Evolutionary conservation across 441 rosid species (phyloP), one percentile per base, ranked within the genome.

Genomic region (Kokia cookei): DNA sequence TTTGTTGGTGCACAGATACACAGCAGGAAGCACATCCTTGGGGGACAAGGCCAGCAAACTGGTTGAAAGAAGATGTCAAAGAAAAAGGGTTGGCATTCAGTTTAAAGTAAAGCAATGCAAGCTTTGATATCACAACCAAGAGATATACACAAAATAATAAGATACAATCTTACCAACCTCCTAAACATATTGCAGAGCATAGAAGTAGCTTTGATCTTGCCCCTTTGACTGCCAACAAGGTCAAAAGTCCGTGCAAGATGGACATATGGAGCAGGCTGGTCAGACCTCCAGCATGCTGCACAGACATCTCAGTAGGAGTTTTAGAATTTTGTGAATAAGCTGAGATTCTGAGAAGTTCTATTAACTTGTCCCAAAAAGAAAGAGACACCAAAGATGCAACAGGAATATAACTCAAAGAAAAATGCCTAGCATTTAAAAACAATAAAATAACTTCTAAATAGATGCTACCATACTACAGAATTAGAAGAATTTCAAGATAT

Each of bases 151-250:
- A 37, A 73, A 76, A 14, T 63, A 67, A 53, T 4, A 37, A 32
- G 0, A 26, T 29, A 14, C n/a, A 17, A 47, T 37, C 19, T 35
- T 5, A 51, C 65, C 61, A 54, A 91, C 98, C 98, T 92, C 86
- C 97, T 86, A 80, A 94, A 92, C 97, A 94, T 92, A 81, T 92
- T 94, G 87, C 97, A 89, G 73, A 94, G 84, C 89, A 91, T 89
- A 70, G 91, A 85, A 77, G 86, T 87, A 80, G 93, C 93, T 85
- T 89, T 94, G 75, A 87, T 90, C 89, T 85, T 94, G 45, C 97
- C 97, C 32, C 82, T 94, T 86, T 94, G 95, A 81, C 84, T 83
- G 77, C 89, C 96, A 62, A 90, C 91, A 50, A 93, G 79, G 71
- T 89, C 90, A 88, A 94, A 91, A 68, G 97, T 85, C 45, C 91